These are phyloP conservation scores for Boeremia exigua DNA, from an alignment of 2,329 filamentous ascomycete species.

Conservation along the genomic window DNA sequence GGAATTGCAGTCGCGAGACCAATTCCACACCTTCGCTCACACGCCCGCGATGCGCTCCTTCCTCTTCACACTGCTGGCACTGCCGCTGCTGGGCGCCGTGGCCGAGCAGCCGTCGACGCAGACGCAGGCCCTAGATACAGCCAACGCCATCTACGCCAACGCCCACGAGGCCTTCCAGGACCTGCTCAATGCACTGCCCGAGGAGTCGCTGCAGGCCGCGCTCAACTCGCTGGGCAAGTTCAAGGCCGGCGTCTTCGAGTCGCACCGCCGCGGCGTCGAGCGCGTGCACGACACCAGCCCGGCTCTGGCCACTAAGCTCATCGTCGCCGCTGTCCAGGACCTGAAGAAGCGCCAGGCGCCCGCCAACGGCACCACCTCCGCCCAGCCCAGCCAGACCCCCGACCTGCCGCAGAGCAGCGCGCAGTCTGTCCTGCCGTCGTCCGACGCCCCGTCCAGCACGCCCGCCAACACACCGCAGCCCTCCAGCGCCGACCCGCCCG, in stretches of 20 bases:
- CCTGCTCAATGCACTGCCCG: conserved; percentile 63
- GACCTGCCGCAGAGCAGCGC: conserved; percentile 16
- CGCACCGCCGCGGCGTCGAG: conserved; percentile 68
- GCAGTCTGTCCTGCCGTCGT: background rate
- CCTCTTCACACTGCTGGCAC: conserved; percentile 37
- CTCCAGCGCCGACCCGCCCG: conserved; percentile 1
- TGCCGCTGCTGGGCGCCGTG: conserved; percentile 38
- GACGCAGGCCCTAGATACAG: conserved; percentile 28
- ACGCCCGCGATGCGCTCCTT: conserved; percentile 40
- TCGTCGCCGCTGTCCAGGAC: conserved; percentile 66
- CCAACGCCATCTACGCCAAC: conserved; percentile 37
- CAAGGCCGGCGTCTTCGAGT: conserved; percentile 71
- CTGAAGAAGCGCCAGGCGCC: conserved; percentile 51
- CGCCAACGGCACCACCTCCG: conserved; percentile 33
- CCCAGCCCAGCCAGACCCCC: conserved; percentile 12
- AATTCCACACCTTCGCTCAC: conserved; percentile 1
- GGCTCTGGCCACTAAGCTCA: conserved; percentile 66
- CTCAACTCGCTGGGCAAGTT: conserved; percentile 69
- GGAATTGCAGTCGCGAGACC: conserved; percentile 12
- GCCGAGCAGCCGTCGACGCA: conserved; percentile 25
- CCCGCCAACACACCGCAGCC: conserved; percentile 7
- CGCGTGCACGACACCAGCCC: conserved; percentile 67
- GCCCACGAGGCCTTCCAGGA: conserved; percentile 59
- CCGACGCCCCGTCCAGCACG: background rate
- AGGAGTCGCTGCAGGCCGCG: conserved; percentile 68